Percentiles rank a stretch among this genome's conserved stretches.
phyloP scores from a whole-genome alignment of 371 early-diverging fungal genomes.

The Zychaea mexicana region DNA sequence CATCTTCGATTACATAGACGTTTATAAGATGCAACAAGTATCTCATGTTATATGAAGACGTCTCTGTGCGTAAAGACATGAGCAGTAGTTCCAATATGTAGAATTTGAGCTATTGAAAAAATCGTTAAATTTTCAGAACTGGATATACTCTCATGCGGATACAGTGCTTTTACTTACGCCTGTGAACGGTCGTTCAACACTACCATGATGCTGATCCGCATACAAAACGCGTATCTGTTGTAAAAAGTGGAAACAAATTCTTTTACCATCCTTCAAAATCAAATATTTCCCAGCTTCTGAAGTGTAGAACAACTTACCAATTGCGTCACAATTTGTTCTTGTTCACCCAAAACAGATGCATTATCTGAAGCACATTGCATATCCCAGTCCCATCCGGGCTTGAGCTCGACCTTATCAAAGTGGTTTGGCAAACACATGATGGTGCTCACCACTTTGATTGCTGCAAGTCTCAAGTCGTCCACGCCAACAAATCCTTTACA shows the following conservation, averaged over 20 bases:
- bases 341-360: conserved; percentile 44
- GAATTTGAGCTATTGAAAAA: conserved; percentile 58
- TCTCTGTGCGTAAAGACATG: conserved; percentile 68
- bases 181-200: conserved; percentile 40
- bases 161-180: conserved; percentile 33
- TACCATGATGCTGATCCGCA: conserved; percentile 38
- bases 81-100: conserved; percentile 71
- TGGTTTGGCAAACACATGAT: conserved; percentile 77
- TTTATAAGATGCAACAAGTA: conserved; percentile 70
- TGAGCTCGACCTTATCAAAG: conserved; percentile 64
- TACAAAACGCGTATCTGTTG: conserved; percentile 60
- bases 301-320: conserved; percentile 32
- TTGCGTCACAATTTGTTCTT: conserved; percentile 58
- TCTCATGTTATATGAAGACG: conserved; percentile 67
- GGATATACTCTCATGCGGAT: too few relatives aligned
- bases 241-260: not conserved
- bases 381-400: conserved; percentile 54
- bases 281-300: too few relatives aligned
- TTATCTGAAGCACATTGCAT: conserved; percentile 47
- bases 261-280: too few relatives aligned
- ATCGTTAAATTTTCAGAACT: too few relatives aligned
- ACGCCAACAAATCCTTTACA: conserved; percentile 37
- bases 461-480: conserved; percentile 70
- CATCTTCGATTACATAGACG: conserved; percentile 80
- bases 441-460: conserved; percentile 65